phyloP scores from a whole-genome alignment of 257 asterid species.

The Nicotiana sylvestris region DNA sequence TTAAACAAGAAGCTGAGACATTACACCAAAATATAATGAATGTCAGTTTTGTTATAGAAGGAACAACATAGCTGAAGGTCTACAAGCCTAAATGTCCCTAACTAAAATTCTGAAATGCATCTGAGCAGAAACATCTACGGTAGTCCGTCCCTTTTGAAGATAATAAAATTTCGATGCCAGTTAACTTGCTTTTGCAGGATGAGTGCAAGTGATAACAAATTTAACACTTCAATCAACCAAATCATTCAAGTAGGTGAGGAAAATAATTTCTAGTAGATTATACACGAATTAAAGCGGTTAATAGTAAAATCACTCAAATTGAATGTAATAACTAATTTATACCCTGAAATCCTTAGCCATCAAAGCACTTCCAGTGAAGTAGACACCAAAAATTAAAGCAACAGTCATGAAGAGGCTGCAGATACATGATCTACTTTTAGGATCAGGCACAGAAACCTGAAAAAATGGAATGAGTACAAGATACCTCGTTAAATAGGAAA shows the following conservation, averaged over 20 bases:
- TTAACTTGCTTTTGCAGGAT: not conserved
- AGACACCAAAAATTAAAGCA: conserved; percentile 53
- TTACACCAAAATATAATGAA: not conserved
- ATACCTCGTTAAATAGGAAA: not conserved
- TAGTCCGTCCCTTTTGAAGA: not conserved
- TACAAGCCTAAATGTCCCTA: not conserved
- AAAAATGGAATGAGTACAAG: conserved; percentile 11
- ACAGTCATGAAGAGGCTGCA: conserved; percentile 46
- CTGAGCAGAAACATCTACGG: not conserved
- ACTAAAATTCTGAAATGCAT: not conserved
- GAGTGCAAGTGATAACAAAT: not conserved
- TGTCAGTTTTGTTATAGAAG: not conserved
- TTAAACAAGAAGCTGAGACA: not conserved
- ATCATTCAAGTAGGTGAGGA: not conserved
- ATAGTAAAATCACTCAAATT: not conserved
- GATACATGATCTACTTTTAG: conserved; percentile 49
- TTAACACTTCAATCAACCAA: not conserved
- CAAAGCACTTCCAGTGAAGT: conserved; percentile 54
- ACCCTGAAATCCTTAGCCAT: conserved; percentile 48
- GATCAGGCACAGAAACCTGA: conserved; percentile 50
- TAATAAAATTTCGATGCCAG: not conserved
- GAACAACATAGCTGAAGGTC: not conserved
- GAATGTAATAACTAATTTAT: not conserved
- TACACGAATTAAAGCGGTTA: not conserved
- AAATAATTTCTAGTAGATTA: not conserved